Conservation (phyloP, 371 early-diverging fungal genomes). For the Chytridium lagenaria region DNA sequence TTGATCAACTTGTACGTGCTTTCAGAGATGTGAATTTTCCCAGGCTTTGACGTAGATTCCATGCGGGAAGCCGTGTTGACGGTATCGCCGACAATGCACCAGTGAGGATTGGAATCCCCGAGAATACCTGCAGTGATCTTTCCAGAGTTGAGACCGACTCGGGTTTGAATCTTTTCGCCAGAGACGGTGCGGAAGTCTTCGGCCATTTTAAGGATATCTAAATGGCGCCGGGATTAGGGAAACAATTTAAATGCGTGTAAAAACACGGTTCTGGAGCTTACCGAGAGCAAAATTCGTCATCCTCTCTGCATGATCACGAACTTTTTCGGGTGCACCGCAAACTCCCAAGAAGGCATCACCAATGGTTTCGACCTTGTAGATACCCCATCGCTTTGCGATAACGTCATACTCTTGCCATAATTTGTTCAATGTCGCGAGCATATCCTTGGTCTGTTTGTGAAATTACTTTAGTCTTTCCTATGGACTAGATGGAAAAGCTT, state of each 20-base stretch:
- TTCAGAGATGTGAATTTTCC: conserved; percentile 52
- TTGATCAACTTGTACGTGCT: conserved; percentile 44
- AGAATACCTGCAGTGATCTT: conserved; percentile 55
- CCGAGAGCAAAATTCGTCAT: conserved; percentile 47
- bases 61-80: conserved; percentile 56
- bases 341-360: conserved; percentile 55
- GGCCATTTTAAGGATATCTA: conserved; percentile 47
- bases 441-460: conserved; percentile 39
- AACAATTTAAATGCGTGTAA: background rate
- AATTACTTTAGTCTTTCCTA: background rate
- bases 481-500: background rate
- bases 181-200: conserved; percentile 40
- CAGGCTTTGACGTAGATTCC: conserved; percentile 52
- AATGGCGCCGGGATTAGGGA: background rate
- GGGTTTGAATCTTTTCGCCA: conserved; percentile 43
- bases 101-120: conserved; percentile 53
- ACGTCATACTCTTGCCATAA: conserved; percentile 52
- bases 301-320: conserved; percentile 45
- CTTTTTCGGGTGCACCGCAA: conserved; percentile 41
- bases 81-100: conserved; percentile 56
- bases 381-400: conserved; percentile 48
- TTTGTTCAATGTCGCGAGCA: conserved; percentile 45
- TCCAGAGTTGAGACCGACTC: conserved; percentile 54
- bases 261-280: background rate
- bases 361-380: conserved; percentile 59